Evolutionary conservation across 2,329 filamentous ascomycete genomes (phyloP), one percentile per base, ranked within the genome.

Genomic region (Hypoxylon sp.): DNA sequence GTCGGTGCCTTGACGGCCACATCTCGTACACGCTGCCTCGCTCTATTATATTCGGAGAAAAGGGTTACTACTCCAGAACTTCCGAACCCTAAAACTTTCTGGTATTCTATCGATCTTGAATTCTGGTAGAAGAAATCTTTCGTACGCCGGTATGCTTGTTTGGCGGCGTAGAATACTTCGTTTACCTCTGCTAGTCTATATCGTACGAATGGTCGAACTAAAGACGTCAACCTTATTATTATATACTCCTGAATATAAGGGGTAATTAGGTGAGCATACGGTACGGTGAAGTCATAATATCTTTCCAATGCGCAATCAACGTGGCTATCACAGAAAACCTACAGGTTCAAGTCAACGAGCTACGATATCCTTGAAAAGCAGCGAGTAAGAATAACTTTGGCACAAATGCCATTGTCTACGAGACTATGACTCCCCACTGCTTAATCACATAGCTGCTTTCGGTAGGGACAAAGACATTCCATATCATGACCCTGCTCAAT

Each of bases 71-170:
- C 37, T 4, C 62, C 66, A 0, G 62, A 68, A 8, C 59, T 12
- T 2, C 66, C 66, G 19, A 65, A 66, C 5, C 66, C 66, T 16
- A 63, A 25, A 4, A 66, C 63, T 34, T 19, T 63, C 32, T 37
- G 54, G 8, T 25, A 63, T 16, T 54, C 7, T 43, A 66, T 16
- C 1, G 5, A 46, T 12, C 21, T 25, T 8, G 55, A 14, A 11
- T 60, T 43, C 3, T 53, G 14, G 1, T 57, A 0, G n/a, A 68
- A 68, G 39, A 61, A 63, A 1, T 32, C 16, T 45, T 19, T 41
- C 2, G 45, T 30, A 45, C 43, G 34, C 3, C 41, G 27, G 8
- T 63, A 63, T 7, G 66, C 39, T 29, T 46, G 3, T 21, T 29
- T 47, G 11, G 63, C 66, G 11, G 27, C 54, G 3, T 41, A 6